Percentiles rank a stretch among this genome's conserved stretches.
phyloP scores from a whole-genome alignment of 306 rosid genomes.

The Betula pendula region DNA sequence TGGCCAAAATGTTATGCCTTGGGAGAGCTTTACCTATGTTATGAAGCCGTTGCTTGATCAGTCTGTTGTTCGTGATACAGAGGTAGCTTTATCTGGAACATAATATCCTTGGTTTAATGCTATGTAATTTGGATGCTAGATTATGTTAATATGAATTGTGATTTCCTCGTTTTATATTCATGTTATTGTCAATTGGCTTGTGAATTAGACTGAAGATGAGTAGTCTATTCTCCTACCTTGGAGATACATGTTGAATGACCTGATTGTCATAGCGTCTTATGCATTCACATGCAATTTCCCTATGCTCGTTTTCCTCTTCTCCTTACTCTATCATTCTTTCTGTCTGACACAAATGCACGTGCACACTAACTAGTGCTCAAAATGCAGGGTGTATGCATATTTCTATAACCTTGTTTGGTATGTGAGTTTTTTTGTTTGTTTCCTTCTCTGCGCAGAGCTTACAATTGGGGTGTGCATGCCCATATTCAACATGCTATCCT shows the following conservation, averaged over 20 bases:
- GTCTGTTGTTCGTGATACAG: conserved; percentile 57
- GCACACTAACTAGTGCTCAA: not conserved
- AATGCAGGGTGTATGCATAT: conserved; percentile 8
- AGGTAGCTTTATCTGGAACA: conserved; percentile 53
- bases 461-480: conserved; percentile 85
- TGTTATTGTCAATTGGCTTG: not conserved
- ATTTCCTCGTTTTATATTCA: not conserved
- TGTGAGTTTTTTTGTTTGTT: conserved; percentile 12
- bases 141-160: not conserved
- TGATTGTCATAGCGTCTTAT: not conserved
- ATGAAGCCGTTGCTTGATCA: conserved; percentile 71
- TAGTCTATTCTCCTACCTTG: not conserved
- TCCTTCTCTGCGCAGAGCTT: conserved; percentile 50
- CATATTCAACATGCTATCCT: conserved; percentile 64
- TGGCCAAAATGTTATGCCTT: conserved; percentile 54
- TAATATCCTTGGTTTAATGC: conserved; percentile 24
- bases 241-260: not conserved
- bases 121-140: conserved; percentile 18
- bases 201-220: not conserved
- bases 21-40: conserved; percentile 80
- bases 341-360: not conserved
- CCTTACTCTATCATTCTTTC: not conserved
- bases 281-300: not conserved
- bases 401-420: conserved; percentile 12
- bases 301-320: not conserved